Conservation (phyloP, 371 early-diverging fungal species). For the Apophysomyces elegans region DNA sequence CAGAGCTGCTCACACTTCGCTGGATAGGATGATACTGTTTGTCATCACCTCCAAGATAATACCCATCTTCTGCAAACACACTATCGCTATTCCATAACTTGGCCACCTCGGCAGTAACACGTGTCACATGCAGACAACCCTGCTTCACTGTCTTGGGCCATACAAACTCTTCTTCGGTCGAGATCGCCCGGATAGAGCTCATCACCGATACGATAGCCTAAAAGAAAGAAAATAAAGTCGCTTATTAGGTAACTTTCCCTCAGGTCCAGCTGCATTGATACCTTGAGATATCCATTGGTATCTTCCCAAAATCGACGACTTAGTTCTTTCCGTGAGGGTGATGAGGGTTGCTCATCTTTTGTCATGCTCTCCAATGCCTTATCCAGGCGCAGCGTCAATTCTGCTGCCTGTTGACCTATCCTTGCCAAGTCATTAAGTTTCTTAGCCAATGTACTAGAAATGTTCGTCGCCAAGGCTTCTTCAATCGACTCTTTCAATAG, state of each 20-base stretch:
- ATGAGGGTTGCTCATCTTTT: constrained; percentile 19
- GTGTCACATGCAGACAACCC: constrained; percentile 49
- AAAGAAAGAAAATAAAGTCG: not conserved
- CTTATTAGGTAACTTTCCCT: not conserved
- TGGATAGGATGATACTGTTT: constrained; percentile 2
- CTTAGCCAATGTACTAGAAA: constrained; percentile 23
- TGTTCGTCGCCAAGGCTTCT: constrained; percentile 20
- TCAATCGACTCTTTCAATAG: constrained; percentile 38
- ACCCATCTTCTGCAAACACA: constrained; percentile 44
- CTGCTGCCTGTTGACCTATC: constrained; percentile 33
- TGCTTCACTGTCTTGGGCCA: constrained; percentile 53
- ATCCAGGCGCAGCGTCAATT: constrained; percentile 31
- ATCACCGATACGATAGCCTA: constrained; percentile 49
- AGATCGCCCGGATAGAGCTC: constrained; percentile 42
- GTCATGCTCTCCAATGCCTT: constrained; percentile 27
- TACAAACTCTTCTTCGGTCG: constrained; percentile 45
- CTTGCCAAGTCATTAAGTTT: constrained; percentile 30
- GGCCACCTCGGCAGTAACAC: constrained; percentile 58
- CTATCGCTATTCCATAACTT: constrained; percentile 46
- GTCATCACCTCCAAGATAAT: constrained; percentile 14
- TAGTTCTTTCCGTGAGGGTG: constrained; percentile 16
- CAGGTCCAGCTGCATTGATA: constrained; percentile 10
- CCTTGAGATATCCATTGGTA: constrained; percentile 48
- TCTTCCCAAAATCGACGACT: constrained; percentile 45
- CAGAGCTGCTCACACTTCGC: not conserved